Evolutionary conservation across 83 land plant genomes (phyloP).

Genomic region (Diphasiastrum complanatum): DNA sequence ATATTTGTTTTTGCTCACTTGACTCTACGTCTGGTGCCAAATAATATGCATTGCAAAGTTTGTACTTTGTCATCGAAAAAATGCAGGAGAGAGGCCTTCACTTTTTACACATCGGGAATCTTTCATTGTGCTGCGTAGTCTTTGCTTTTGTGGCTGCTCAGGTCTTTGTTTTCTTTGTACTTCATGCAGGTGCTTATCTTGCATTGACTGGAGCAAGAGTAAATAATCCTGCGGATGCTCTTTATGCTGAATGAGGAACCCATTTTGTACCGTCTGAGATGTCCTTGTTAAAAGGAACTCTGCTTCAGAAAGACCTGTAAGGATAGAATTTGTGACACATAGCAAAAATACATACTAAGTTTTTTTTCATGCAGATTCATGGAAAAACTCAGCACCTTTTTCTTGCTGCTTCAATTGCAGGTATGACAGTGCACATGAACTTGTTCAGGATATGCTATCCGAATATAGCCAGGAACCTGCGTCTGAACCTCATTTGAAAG

Average conservation of each 20-base stretch:
- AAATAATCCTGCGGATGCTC: constrained; percentile 77
- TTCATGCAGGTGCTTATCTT: constrained; percentile 75
- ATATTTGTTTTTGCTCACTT: too few species aligned
- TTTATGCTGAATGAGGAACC: constrained; percentile 77
- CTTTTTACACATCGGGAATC: neutral
- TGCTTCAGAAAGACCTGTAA: constrained; percentile 59
- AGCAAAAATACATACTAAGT: neutral
- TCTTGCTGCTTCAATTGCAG: constrained; percentile 24
- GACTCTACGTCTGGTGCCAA: too few species aligned
- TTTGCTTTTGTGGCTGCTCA: neutral
- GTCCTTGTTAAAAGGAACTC: constrained; percentile 52
- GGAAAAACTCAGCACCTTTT: neutral
- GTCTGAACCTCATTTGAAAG: constrained; percentile 23
- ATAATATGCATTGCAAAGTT: too few species aligned
- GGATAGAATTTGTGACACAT: too few species aligned
- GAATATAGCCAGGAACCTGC: constrained; percentile 11
- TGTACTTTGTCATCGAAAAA: too few species aligned
- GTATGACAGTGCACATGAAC: constrained; percentile 55
- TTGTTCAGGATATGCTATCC: constrained; percentile 23
- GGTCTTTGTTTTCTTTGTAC: neutral
- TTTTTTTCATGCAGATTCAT: constrained; percentile 4
- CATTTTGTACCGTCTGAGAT: constrained; percentile 80
- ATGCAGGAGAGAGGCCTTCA: too few species aligned
- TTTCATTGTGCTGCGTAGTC: neutral
- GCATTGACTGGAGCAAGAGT: constrained; percentile 85